Conservation (phyloP, 208 protist species). For the Naegleria lovaniensis region DNA sequence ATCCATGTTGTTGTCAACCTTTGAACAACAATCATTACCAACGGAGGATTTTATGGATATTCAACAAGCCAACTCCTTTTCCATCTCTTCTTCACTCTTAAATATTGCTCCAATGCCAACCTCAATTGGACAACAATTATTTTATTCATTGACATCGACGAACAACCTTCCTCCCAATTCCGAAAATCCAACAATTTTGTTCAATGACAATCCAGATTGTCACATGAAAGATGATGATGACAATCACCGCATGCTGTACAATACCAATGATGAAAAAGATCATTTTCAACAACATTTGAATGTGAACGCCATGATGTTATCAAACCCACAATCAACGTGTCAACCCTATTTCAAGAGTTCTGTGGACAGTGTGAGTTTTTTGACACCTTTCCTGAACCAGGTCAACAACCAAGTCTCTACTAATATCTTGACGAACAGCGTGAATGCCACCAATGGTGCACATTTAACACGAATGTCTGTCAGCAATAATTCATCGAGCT, state of each 20-base stretch:
- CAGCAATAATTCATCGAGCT: neutral
- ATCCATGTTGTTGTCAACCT: neutral
- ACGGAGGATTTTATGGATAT: neutral
- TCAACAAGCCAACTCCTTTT: neutral
- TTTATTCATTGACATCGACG: neutral
- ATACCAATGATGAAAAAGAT: neutral
- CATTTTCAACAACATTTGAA: neutral
- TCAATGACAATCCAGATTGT: too few relatives aligned
- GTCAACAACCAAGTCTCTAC: neutral
- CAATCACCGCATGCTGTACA: neutral
- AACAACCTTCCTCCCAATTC: neutral
- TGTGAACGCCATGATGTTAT: too few relatives aligned
- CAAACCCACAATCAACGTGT: neutral
- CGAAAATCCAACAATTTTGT: too few relatives aligned
- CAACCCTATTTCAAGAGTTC: neutral
- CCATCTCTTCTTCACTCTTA: neutral
- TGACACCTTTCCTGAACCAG: neutral
- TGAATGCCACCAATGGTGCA: neutral
- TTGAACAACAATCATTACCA: too few relatives aligned
- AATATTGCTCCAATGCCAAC: neutral
- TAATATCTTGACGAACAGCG: neutral
- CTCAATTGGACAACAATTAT: neutral
- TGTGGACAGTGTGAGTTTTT: neutral
- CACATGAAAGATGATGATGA: neutral
- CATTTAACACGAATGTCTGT: neutral